These are phyloP conservation scores for Acacia melanoxylon DNA, from an alignment of 306 rosid species.

Conservation along the genomic window DNA sequence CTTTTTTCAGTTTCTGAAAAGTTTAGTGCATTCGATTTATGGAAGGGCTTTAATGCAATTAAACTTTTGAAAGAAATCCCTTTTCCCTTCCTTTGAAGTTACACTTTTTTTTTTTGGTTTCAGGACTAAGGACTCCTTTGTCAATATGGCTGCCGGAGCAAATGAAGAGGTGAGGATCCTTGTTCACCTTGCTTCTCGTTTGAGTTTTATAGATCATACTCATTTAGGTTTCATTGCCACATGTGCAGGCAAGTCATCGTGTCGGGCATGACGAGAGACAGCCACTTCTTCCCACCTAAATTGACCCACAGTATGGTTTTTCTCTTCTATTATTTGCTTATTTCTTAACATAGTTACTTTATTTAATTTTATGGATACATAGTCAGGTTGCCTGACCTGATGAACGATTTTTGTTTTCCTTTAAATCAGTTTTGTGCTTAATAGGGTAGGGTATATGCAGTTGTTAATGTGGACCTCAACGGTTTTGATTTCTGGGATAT, in stretches of 20 bases:
- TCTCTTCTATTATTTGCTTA: constrained; percentile 10
- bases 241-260: constrained; percentile 69
- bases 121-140: constrained; percentile 86
- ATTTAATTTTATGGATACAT: neutral
- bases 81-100: constrained; percentile 18
- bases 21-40: constrained; percentile 9
- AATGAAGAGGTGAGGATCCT: constrained; percentile 76
- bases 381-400: neutral
- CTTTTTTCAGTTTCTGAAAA: neutral
- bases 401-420: constrained; percentile 10
- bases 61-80: neutral
- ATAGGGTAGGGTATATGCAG: neutral
- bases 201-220: neutral
- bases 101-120: constrained; percentile 19
- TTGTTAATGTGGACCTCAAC: neutral
- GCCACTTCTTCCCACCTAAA: constrained; percentile 89
- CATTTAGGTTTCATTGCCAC: neutral
- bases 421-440: neutral
- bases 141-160: constrained; percentile 95
- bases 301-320: constrained; percentile 40
- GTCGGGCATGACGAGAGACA: constrained; percentile 78
- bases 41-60: neutral
- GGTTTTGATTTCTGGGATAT: neutral
- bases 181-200: constrained; percentile 21
- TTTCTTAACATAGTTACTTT: neutral